Evolutionary conservation across 176 grass and related monocot species (phyloP), one percentile per base, ranked within the genome.

Genomic region (Hsuehochloa calcarea): DNA sequence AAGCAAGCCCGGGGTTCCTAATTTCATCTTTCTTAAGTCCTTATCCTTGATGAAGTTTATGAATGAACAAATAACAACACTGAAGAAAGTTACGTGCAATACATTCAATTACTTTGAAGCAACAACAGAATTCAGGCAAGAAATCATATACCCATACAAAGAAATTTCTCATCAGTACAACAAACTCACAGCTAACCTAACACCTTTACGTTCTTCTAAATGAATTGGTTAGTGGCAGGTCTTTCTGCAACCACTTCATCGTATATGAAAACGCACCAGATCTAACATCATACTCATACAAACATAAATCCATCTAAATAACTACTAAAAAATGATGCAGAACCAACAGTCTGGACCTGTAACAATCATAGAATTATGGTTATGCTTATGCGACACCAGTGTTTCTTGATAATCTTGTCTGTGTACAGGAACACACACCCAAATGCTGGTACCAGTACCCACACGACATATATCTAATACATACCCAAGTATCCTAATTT

Each of bases 221-320:
- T 75, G 70, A 84, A 72, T 65, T 41, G 22, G 14, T 5, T 14
- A 63, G 25, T 52, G 22, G 11, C 29, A 75, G 31, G 58, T 65
- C 44, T 65, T 65, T 45, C 14, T 83, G 55, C 19, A 73, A 27
- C 11, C 19, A 64, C 47, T 38, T 68, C 31, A 68, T 58, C 35
- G 41, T 75, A 52, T 20, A 52, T 54, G 70, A n/a, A 40, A 84
- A 19, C 14, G 3, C 10, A 56, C 2, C 49, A 8, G 12, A 35
- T 75, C 27, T n/a, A 34, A 25, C 16, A 35, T 15, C 44, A 35
- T 37, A 41, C 54, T 46, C 15, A 20, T 55, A 41, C 55, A 77
- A 41, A 25, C 63, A 85, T 44, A 34, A 77, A 69, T 43, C 37
- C 63, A 68, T 54, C 64, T 85, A 78, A n/a, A 20, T 13, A 68